Evolutionary conservation across 2,329 filamentous ascomycete species (phyloP).

Genomic region (Colletotrichum abscissum): DNA sequence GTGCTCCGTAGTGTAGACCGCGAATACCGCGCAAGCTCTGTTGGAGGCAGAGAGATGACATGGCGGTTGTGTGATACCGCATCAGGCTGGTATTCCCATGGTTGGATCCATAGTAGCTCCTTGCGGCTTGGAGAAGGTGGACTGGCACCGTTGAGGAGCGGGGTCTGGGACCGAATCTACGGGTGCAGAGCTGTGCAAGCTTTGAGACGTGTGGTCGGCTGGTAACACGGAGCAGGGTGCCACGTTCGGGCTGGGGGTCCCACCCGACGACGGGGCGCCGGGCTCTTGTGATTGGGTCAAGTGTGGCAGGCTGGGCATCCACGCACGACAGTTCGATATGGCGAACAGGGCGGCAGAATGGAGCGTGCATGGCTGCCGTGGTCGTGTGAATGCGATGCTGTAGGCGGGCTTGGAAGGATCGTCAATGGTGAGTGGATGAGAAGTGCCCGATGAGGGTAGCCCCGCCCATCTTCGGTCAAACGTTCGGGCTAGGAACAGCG

Average conservation of each 20-base stretch:
- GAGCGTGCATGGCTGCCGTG: conserved; percentile 26
- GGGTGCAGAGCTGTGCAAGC: conserved; percentile 14
- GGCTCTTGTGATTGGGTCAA: conserved; percentile 24
- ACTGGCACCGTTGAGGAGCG: conserved; percentile 8
- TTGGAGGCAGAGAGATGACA: conserved; percentile 17
- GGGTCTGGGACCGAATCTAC: conserved; percentile 21
- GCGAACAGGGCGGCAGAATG: conserved; percentile 30
- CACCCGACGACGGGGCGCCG: conserved; percentile 10
- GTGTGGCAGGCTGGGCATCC: not conserved
- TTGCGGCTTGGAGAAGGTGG: not conserved
- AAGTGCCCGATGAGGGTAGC: conserved; percentile 10
- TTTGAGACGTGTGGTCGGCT: conserved; percentile 8
- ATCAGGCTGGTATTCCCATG: conserved; percentile 22
- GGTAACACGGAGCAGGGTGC: conserved; percentile 5
- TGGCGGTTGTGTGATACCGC: conserved; percentile 26
- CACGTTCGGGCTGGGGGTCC: conserved; percentile 26
- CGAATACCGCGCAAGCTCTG: conserved; percentile 20
- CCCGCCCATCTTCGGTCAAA: conserved; percentile 32
- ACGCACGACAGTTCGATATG: conserved; percentile 6
- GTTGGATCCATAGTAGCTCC: conserved; percentile 19
- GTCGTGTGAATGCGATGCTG: conserved; percentile 30
- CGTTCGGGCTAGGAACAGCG: conserved; percentile 9
- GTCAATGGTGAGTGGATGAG: conserved; percentile 29
- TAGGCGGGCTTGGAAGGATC: conserved; percentile 17
- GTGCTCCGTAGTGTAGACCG: not conserved